These are phyloP conservation scores for Viridothelium virens DNA, from an alignment of 495 filamentous ascomycete species.

Conservation along the genomic window DNA sequence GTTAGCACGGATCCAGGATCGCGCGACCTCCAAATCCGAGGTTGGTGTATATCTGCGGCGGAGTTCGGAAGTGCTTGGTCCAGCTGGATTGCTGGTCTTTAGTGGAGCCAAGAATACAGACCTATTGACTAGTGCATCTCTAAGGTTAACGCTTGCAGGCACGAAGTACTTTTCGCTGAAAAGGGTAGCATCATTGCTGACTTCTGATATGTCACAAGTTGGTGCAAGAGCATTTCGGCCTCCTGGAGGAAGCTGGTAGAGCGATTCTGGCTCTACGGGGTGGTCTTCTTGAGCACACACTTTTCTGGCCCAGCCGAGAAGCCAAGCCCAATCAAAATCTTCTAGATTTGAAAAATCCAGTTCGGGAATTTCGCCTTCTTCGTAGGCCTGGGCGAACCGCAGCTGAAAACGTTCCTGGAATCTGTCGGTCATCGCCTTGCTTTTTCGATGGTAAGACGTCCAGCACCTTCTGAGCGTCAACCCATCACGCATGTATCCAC, in stretches of 20 bases:
- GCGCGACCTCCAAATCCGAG: slow-evolving; percentile 38
- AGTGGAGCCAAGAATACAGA: slow-evolving; percentile 7
- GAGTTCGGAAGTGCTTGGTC: slow-evolving; percentile 12
- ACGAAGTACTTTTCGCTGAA: slow-evolving; percentile 21
- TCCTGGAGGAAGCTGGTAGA: slow-evolving; percentile 36
- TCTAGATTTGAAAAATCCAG: slow-evolving; percentile 66
- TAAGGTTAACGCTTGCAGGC: background rate
- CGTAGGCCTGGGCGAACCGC: slow-evolving; percentile 68
- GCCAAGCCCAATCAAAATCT: slow-evolving; percentile 64
- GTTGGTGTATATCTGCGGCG: slow-evolving; percentile 27
- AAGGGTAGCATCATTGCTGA: slow-evolving; percentile 26
- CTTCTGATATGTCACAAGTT: slow-evolving; percentile 33
- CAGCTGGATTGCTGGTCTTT: background rate
- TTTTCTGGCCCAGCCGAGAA: slow-evolving; percentile 63
- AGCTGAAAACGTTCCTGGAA: slow-evolving; percentile 72
- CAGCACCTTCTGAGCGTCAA: slow-evolving; percentile 43
- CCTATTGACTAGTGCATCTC: background rate
- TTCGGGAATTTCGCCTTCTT: slow-evolving; percentile 53
- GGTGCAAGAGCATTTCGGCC: slow-evolving; percentile 45
- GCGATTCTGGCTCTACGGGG: background rate
- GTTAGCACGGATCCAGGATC: slow-evolving; percentile 56
- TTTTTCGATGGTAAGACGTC: slow-evolving; percentile 48
- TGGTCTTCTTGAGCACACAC: slow-evolving; percentile 17
- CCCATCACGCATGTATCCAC: slow-evolving; percentile 21
- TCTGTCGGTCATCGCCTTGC: slow-evolving; percentile 54